phyloP scores from a whole-genome alignment of 75 land plant species.

The Picea sitchensis region DNA sequence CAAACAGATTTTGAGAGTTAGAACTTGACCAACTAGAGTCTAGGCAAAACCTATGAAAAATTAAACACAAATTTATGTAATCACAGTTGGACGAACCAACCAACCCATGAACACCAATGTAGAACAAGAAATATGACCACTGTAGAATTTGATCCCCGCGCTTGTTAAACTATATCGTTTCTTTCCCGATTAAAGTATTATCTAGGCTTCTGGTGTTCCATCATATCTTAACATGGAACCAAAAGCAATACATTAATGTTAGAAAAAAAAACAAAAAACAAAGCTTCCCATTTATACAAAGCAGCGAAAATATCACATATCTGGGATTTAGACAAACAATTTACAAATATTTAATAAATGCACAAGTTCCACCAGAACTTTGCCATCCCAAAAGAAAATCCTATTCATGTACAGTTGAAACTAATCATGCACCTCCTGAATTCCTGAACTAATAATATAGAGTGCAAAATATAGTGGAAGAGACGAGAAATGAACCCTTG shows the following conservation, averaged over 20 bases:
- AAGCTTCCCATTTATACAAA: not conserved
- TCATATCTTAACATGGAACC: not conserved
- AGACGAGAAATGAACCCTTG: too few relatives aligned
- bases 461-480: not conserved
- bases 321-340: not conserved
- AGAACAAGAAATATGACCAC: not conserved
- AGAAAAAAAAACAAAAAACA: not conserved
- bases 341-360: too few relatives aligned
- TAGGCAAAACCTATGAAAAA: not conserved
- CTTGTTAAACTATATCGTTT: too few relatives aligned
- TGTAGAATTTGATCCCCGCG: not conserved
- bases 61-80: not conserved
- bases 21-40: not conserved
- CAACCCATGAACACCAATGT: not conserved
- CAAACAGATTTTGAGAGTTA: not conserved
- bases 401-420: not conserved
- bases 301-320: not conserved
- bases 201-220: not conserved
- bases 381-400: not conserved
- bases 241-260: not conserved
- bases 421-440: not conserved
- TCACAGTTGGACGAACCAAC: not conserved
- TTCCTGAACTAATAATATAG: not conserved
- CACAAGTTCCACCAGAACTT: not conserved
- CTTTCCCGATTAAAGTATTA: too few relatives aligned